phyloP scores from a whole-genome alignment of 768 basidiomycete genomes.

The Boletus eberwhitei region DNA sequence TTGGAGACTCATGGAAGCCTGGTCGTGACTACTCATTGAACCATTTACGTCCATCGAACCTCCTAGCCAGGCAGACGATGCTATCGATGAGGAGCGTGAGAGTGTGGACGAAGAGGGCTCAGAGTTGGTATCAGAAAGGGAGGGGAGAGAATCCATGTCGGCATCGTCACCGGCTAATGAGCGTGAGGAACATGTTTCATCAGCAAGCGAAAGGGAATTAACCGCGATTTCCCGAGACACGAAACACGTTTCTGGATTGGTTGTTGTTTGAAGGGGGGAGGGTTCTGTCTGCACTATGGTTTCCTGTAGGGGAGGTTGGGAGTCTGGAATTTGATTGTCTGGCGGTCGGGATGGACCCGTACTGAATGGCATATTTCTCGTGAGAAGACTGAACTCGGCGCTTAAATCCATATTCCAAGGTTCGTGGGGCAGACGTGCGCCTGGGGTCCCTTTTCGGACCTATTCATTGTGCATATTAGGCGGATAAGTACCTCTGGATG shows the following conservation, averaged over 20 bases:
- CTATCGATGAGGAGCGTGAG: conserved; percentile 43
- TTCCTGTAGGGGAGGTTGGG: background rate
- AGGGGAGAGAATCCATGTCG: conserved; percentile 33
- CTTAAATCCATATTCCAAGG: conserved; percentile 37
- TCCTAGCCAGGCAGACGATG: conserved; percentile 32
- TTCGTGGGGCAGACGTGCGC: conserved; percentile 41
- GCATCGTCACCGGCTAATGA: conserved; percentile 23
- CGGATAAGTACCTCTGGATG: background rate
- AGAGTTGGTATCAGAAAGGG: conserved; percentile 31
- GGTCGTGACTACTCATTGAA: conserved; percentile 13
- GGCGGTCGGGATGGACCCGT: background rate
- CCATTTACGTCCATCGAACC: conserved; percentile 18
- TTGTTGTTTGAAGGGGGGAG: background rate
- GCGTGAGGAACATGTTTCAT: conserved; percentile 23
- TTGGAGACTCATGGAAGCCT: background rate
- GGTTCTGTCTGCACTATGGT: background rate
- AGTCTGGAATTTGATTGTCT: background rate
- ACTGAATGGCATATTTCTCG: background rate
- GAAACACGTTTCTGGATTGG: conserved; percentile 4
- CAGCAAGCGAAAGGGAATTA: conserved; percentile 8
- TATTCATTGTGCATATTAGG: conserved; percentile 10
- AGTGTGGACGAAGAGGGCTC: conserved; percentile 35
- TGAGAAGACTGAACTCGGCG: conserved; percentile 7
- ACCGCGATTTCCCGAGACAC: conserved; percentile 5
- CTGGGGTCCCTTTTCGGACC: conserved; percentile 41